Base-by-base conservation (phyloP, 208 protist genomes). In the Wallacemonas sp. region DNA sequence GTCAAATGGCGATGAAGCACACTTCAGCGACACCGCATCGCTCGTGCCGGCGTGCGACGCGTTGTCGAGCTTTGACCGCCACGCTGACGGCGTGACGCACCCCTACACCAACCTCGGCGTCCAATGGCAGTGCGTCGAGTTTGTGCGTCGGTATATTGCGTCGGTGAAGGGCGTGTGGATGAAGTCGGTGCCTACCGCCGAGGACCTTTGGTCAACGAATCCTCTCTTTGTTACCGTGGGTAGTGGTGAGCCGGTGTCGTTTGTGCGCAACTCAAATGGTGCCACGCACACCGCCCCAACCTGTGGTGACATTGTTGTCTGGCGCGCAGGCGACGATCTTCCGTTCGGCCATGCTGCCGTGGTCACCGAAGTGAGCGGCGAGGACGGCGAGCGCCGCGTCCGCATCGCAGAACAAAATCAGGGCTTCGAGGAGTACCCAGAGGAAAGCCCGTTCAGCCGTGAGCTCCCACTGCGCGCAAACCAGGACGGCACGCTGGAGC, bases 121-220 rank as follows among this genome's bases (percentile, higher is more conserved):
- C 41, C 86, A 89, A 62, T 91, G 88, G 81, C 72, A 89, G 28
- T 81, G 73, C 58, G 73, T 90, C 11, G 84, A 94, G 75, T 88
- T 90, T 56, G 88, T 75, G 26, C 81, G 82, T 12, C 73, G 88
- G 39, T 91, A 91, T 66, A 51, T 91, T n/a, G 82, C 71, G 19
- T 70, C 75, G 17, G 75, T 70, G 49, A 90, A 89, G 67, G 80
- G 66, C n/a, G 72, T 94, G 2, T 90, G 85, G 81, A 59, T 91
- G 51, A 42, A 70, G 33, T 78, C 72, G 5, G 47, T 89, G 27
- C 72, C 75, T 12, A 85, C 74, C 3, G 77, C 81, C 14, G 79
- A 82, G 66, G 81, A 87, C 27, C n/a, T 83, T 2, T 90, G 79
- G 84, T 58, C 58, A 14, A 30, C 62, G 21, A 22, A 79, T 24